Evolutionary conservation across 2,329 filamentous ascomycete genomes (phyloP).

Genomic region (Botryotinia calthae): DNA sequence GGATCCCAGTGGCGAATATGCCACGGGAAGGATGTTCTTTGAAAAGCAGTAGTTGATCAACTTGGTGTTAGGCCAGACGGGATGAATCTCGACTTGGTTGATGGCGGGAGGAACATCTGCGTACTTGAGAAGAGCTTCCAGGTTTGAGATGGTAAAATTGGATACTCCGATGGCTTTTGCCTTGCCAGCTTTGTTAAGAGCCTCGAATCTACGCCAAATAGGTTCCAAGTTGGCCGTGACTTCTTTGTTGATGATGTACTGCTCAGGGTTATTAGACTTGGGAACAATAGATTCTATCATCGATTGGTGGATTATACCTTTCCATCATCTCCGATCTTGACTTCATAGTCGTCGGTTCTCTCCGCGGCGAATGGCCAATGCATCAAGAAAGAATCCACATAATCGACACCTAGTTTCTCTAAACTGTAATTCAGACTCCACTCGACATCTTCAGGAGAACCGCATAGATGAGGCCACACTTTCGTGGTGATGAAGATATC

Average conservation of each 20-base stretch:
- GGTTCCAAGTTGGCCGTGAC: conserved; percentile 63
- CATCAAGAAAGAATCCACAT: conserved; percentile 77
- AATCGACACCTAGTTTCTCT: conserved; percentile 69
- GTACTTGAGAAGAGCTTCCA: conserved; percentile 51
- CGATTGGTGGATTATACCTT: conserved; percentile 41
- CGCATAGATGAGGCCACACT: conserved; percentile 60
- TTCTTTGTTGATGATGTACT: conserved; percentile 60
- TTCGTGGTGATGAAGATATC: conserved; percentile 36
- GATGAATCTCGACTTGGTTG: conserved; percentile 67
- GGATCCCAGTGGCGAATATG: conserved; percentile 66
- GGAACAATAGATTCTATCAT: conserved; percentile 18
- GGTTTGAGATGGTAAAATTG: conserved; percentile 54
- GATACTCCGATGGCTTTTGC: conserved; percentile 56
- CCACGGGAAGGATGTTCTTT: conserved; percentile 69
- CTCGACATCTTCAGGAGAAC: conserved; percentile 58
- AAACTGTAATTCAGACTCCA: conserved; percentile 69
- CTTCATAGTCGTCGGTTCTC: conserved; percentile 68
- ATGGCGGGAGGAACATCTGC: conserved; percentile 49
- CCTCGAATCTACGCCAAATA: conserved; percentile 73
- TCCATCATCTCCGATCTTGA: conserved; percentile 49
- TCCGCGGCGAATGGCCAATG: conserved; percentile 80
- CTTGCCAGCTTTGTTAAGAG: conserved; percentile 58
- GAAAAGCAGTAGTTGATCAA: conserved; percentile 65
- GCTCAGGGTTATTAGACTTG: conserved; percentile 4
- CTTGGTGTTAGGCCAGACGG: conserved; percentile 67